Evolutionary conservation across 257 asterid species (phyloP).

Genomic region (Solanum commersonii): DNA sequence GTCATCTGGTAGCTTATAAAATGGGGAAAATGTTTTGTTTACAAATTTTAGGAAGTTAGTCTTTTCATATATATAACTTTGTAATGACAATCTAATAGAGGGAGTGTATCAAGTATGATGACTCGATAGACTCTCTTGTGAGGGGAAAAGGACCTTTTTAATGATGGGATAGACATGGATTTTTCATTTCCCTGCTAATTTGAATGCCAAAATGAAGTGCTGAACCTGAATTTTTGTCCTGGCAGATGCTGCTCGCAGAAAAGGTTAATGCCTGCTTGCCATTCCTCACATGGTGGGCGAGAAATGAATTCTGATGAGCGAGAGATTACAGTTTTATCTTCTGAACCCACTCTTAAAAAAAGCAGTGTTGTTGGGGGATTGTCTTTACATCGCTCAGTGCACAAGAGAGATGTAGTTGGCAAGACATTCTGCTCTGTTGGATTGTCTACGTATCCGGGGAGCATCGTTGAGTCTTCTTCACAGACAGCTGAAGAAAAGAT

Average conservation of each 20-base stretch:
- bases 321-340: constrained; percentile 4
- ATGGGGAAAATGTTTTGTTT: not conserved
- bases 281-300: not conserved
- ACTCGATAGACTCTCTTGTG: not conserved
- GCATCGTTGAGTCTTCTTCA: constrained; percentile 21
- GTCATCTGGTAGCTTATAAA: not conserved
- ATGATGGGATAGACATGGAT: not conserved
- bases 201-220: not conserved
- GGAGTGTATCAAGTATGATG: not conserved
- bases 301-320: not conserved
- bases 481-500: constrained; percentile 49
- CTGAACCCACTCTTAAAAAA: constrained; percentile 9
- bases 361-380: constrained; percentile 12
- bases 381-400: constrained; percentile 19
- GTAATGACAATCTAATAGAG: not conserved
- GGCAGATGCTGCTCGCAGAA: constrained; percentile 32
- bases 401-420: constrained; percentile 24
- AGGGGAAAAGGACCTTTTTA: not conserved
- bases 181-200: not conserved
- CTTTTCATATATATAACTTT: not conserved
- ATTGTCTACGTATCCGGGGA: constrained; percentile 28
- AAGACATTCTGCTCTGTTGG: constrained; percentile 42
- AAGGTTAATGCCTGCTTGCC: constrained; percentile 19
- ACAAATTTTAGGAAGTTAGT: not conserved
- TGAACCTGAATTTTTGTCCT: not conserved